A percentile compares a stretch with the other conserved stretches of the same genome.
Evolutionary conservation across 768 basidiomycete species (phyloP).

Genomic region (Filobasidium floriforme): DNA sequence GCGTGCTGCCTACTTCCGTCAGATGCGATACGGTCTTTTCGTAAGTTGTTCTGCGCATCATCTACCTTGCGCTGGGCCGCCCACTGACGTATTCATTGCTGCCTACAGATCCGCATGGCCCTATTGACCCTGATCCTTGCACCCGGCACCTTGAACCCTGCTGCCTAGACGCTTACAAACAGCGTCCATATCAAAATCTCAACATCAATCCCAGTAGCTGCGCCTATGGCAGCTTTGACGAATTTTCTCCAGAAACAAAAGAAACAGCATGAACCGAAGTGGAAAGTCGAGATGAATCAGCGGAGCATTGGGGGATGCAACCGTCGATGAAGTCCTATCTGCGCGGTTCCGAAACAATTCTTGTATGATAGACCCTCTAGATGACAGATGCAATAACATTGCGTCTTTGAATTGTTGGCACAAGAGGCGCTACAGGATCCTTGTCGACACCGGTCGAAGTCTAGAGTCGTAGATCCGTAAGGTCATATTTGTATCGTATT

Average conservation of each 20-base stretch:
- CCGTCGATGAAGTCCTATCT: background rate
- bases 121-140: slow-evolving; percentile 63
- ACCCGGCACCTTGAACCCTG: slow-evolving; percentile 12
- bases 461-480: too few relatives aligned
- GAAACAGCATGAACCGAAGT: background rate
- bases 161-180: slow-evolving; percentile 4
- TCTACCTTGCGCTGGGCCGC: background rate
- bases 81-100: slow-evolving; percentile 1
- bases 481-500: too few relatives aligned
- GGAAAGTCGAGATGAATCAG: background rate
- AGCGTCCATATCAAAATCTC: background rate
- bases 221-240: background rate
- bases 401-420: background rate
- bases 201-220: background rate
- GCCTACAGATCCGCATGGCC: slow-evolving; percentile 64
- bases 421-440: too few relatives aligned
- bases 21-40: slow-evolving; percentile 96
- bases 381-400: background rate
- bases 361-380: slow-evolving; percentile 1
- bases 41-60: slow-evolving; percentile 52
- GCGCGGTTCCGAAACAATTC: background rate
- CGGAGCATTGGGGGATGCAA: slow-evolving; percentile 2
- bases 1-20: slow-evolving; percentile 92
- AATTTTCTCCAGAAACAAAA: background rate
- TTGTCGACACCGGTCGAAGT: too few relatives aligned